Evolutionary conservation across 2,329 filamentous ascomycete genomes (phyloP), one percentile per base, ranked within the genome.

Genomic region (Allantophomopsis lycopodina): DNA sequence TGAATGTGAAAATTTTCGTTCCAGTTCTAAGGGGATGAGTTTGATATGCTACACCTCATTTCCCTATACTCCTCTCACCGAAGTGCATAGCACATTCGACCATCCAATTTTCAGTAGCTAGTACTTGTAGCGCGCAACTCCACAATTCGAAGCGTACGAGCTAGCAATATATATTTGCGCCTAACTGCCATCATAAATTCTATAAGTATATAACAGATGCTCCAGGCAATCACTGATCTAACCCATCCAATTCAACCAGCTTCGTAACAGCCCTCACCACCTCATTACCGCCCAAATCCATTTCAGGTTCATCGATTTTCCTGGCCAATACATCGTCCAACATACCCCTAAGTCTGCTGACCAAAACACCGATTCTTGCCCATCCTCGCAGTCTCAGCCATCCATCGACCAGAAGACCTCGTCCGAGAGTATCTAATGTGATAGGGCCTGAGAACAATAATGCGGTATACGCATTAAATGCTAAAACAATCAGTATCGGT

Each of bases 351-450:
- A 98, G 60, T 45, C 89, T 69, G 35, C 81, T 83, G 2, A 94
- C 81, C 48, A 98, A 60, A 11, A 96, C 89, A 21, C 89, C 91
- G 46, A 98, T 91, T 36, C 91, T 74, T 1, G 91, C 89, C 91
- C 91, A 98, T 1, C 91, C 91, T 17, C 86, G 72, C 23, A 98
- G 63, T 30, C 73, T 59, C 28, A 96, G 65, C 91, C 89, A 96
- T 38, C 85, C 87, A 60, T 96, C 91, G 3, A 98, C 84, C 3
- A 95, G 65, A 14, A 98, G 63, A 0, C 91, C 91, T 16, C 88
- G 69, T 5, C 89, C 89, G 34, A 87, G 65, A 1, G 87, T 94
- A 60, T 96, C 91, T 3, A 96, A 74, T 43, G 78, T 75, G 38
- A 96, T 86, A 2, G 76, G 69, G 0, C 91, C 91, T 1, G 80